These are phyloP conservation scores for Ceratobasidium sp. DNA, from an alignment of 1,284 basidiomycete genomes.

Conservation along the genomic window DNA sequence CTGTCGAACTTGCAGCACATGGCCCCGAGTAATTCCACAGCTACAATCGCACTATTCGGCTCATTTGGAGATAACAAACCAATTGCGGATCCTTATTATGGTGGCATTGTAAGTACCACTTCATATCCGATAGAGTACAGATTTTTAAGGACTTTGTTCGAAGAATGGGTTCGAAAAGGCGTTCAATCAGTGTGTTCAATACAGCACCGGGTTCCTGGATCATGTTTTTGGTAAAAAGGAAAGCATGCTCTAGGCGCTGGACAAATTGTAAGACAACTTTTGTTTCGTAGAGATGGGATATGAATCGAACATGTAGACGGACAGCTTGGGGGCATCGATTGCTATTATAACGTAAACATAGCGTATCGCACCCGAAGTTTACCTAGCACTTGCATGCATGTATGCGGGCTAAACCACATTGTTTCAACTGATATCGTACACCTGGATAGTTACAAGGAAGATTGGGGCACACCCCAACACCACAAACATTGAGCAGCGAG, in stretches of 20 bases:
- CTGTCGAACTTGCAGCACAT: slow-evolving; percentile 66
- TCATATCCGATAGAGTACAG: not conserved
- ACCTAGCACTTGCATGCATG: not conserved
- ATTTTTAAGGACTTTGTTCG: slow-evolving; percentile 55
- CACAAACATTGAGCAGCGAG: slow-evolving; percentile 10
- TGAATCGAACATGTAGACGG: too few species aligned
- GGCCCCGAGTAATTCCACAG: slow-evolving; percentile 66
- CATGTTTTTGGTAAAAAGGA: slow-evolving; percentile 33
- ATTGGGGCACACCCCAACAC: not conserved
- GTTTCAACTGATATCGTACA: slow-evolving; percentile 17
- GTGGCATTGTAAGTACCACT: slow-evolving; percentile 63
- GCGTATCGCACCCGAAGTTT: too few species aligned
- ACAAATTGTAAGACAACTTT: not conserved
- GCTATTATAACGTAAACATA: too few species aligned
- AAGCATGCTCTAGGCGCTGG: not conserved
- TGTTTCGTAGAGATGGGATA: not conserved
- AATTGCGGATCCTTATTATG: slow-evolving; percentile 80
- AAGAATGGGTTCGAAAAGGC: slow-evolving; percentile 59
- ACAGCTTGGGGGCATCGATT: too few species aligned
- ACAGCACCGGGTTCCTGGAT: slow-evolving; percentile 81
- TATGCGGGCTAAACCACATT: not conserved
- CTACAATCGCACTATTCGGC: slow-evolving; percentile 75
- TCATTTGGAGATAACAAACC: slow-evolving; percentile 71
- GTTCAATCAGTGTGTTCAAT: slow-evolving; percentile 69
- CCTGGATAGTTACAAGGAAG: slow-evolving; percentile 7